A percentile compares a stretch with the other conserved stretches of the same genome.
Evolutionary conservation across 164 flowering plant species (phyloP).

Genomic region (Stephania cephalantha): DNA sequence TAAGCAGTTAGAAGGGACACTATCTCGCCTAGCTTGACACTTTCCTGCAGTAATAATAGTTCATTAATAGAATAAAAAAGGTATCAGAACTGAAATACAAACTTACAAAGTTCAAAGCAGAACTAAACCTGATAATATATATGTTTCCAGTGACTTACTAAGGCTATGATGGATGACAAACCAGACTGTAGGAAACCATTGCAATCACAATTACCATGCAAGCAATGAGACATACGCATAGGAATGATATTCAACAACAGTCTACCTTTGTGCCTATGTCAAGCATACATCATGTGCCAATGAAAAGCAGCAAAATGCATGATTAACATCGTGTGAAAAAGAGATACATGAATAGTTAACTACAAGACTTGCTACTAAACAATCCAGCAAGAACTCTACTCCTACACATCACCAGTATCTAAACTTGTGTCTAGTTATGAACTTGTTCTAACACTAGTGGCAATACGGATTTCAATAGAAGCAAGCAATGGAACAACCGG

Average conservation of each 20-base stretch:
- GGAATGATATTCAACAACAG: background rate
- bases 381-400: too few species aligned
- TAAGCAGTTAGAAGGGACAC: constrained; percentile 88
- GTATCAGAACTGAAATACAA: background rate
- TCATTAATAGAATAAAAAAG: constrained; percentile 6
- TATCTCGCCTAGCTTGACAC: constrained; percentile 98
- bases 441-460: too few species aligned
- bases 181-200: constrained; percentile 62
- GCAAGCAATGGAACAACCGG: too few species aligned
- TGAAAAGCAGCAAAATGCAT: background rate
- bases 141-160: constrained; percentile 98
- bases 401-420: too few species aligned
- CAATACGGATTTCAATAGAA: too few species aligned
- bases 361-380: too few species aligned
- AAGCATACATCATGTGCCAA: background rate
- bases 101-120: background rate
- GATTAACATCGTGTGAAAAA: background rate
- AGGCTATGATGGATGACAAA: constrained; percentile 98
- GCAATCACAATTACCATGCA: constrained; percentile 3
- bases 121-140: constrained; percentile 65
- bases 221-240: background rate
- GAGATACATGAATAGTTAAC: background rate
- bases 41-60: constrained; percentile 57
- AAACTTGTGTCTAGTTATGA: too few species aligned
- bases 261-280: too few species aligned